These are phyloP conservation scores for Pseudopyricularia cyperi DNA, from an alignment of 2,329 filamentous ascomycete genomes.

Conservation along the genomic window DNA sequence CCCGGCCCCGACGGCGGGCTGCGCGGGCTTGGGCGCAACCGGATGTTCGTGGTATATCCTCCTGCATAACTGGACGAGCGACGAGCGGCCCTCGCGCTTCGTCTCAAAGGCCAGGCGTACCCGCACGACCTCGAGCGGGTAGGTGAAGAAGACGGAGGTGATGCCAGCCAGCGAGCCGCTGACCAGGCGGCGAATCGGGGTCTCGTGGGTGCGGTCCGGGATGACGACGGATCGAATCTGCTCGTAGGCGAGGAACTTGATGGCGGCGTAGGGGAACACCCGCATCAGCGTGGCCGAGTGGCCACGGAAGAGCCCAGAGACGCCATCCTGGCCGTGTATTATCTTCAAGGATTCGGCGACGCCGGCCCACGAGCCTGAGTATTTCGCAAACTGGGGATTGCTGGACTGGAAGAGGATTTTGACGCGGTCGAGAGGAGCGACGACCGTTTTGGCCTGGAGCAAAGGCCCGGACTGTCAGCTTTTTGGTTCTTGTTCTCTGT, in stretches of 20 bases:
- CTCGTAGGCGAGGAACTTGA: conserved; percentile 97
- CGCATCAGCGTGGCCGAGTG: conserved; percentile 88
- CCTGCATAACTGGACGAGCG: conserved; percentile 62
- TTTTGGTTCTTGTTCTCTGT: neutral
- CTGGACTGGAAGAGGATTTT: conserved; percentile 97
- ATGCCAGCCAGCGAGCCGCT: conserved; percentile 69
- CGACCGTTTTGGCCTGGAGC: conserved; percentile 77
- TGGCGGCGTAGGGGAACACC: conserved; percentile 94
- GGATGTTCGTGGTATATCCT: conserved; percentile 76
- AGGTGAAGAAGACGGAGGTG: conserved; percentile 90
- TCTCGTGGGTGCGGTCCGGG: conserved; percentile 59
- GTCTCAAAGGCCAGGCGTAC: conserved; percentile 95
- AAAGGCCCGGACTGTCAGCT: conserved; percentile 6
- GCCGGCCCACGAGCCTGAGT: conserved; percentile 78
- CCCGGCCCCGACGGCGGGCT: conserved; percentile 14
- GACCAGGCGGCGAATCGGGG: conserved; percentile 59
- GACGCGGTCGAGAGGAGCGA: conserved; percentile 90
- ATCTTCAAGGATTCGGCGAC: conserved; percentile 70
- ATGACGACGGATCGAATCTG: conserved; percentile 80
- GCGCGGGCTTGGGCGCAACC: conserved; percentile 19
- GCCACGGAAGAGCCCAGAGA: conserved; percentile 72
- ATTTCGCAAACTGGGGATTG: conserved; percentile 88
- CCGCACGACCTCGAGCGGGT: conserved; percentile 83
- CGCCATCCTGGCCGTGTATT: conserved; percentile 66
- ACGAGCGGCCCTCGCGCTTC: conserved; percentile 56